phyloP scores from a whole-genome alignment of 495 filamentous ascomycete species.

The Poronia punctata region DNA sequence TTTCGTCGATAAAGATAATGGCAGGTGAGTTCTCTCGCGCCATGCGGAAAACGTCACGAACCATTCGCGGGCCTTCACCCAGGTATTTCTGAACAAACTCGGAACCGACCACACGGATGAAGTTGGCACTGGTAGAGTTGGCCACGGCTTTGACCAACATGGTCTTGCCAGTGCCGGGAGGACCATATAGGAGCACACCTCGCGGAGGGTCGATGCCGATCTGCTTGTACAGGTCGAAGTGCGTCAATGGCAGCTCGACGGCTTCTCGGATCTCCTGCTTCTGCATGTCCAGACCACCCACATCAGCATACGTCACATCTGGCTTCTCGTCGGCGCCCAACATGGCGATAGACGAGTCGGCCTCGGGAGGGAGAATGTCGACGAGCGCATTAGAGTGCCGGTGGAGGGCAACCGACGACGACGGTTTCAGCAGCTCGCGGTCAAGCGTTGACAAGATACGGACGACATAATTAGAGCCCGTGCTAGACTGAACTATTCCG shows the following conservation, averaged over 20 bases:
- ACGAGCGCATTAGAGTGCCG: conserved; percentile 97
- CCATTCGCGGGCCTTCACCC: conserved; percentile 96
- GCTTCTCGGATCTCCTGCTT: conserved; percentile 99
- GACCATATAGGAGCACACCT: conserved; percentile 91
- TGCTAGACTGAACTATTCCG: conserved; percentile 96
- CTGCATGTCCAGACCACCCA: conserved; percentile 98
- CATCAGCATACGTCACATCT: conserved; percentile 96
- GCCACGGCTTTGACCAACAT: conserved; percentile 99
- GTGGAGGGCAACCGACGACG: conserved; percentile 93
- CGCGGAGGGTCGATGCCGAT: conserved; percentile 97
- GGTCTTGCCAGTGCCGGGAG: conserved; percentile 95
- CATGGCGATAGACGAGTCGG: conserved; percentile 98
- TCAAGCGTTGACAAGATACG: conserved; percentile 97
- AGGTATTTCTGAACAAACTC: conserved; percentile 99
- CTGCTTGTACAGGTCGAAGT: conserved; percentile 97
- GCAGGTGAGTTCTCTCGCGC: conserved; percentile 94
- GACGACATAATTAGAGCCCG: conserved; percentile 97
- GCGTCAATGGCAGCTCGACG: conserved; percentile 90
- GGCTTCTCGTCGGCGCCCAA: conserved; percentile 93
- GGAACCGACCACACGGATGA: conserved; percentile 95
- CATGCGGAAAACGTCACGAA: conserved; percentile 98
- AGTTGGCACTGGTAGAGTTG: conserved; percentile 95
- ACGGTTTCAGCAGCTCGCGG: conserved; percentile 94
- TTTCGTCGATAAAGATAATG: conserved; percentile 99
- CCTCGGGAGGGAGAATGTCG: conserved; percentile 95